Base-by-base conservation (phyloP, 257 asterid species). In the Nicotiana sylvestris region DNA sequence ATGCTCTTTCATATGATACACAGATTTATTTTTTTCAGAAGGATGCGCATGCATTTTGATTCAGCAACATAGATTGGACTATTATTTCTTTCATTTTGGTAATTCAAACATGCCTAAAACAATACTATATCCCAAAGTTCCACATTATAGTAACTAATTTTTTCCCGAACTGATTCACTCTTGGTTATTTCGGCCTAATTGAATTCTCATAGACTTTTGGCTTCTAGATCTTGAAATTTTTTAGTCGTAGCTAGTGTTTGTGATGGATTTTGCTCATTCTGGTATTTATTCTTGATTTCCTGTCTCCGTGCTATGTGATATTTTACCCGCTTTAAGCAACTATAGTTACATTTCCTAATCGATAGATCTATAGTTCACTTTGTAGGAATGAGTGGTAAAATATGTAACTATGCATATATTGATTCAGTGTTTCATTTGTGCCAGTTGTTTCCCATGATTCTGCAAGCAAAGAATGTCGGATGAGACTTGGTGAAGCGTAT, bases 381-480 rank as follows among this genome's bases (percentile, higher is more conserved):
- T 72, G 37, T 43, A 72, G 13, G 60, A 72, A 21, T 15, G 21
- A 72, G 11, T 43, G 57, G 58, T 37, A 68, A 0, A 53, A 18
- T 68, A n/a, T 68, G 78, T 39, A 39, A 21, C 25, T 39, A 49
- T 68, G 35, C 61, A 25, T 13, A 0, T 74, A 49, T 74, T 74
- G 62, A 74, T 86, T 32, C 32, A 3, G 69, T 35, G 10, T 39
- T 53, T 56, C 66, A 16, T 83, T 46, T 1, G 66, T 37, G n/a
- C 11, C 89, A 94, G 99, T 96, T 88, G 92, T 94, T 77, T 91
- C 87, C 76, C 99, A 96, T 80, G 90, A 88, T 62, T 58, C 84
- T 76, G 99, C 98, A 68, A 94, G 97, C 85, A 96, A 93, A 89
- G 97, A 96, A 76, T 94, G 98, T 86, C 86, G 84, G 82, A 90